Evolutionary conservation across 805 yeast species (phyloP), one percentile per base, ranked within the genome.

Genomic region (Kazachstania taianensis): DNA sequence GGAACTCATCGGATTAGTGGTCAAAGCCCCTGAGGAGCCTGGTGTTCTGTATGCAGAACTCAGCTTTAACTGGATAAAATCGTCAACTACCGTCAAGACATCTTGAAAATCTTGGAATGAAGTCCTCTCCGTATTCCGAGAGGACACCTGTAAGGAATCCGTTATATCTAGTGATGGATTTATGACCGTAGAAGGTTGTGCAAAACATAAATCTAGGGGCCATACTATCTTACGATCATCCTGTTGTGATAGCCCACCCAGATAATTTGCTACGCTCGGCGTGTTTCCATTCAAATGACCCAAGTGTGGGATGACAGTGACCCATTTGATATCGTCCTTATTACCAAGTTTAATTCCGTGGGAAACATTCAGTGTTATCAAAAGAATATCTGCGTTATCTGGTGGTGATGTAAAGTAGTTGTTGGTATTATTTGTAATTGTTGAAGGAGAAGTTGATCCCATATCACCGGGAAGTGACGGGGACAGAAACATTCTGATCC

Each of bases 251-350:
- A 61, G 63, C n/a, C n/a, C n/a, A n/a, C 12, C 12, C 31, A 77
- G 62, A 52, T 71, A 81, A 17, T 66, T 63, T 9, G 85, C 63
- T 2, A 81, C 67, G 8, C 65, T 65, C 0, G 86, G 77, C 0
- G 87, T 75, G 44, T 74, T 69, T 16, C 80, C 81, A 53, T 78
- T 79, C 42, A 80, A 62, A 50, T 79, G 86, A 39, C 69, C 70
- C 33, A 80, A 52, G 43, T 79, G 75, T 2, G 92, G 92, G 3
- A 78, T 66, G 10, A 81, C 55, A 49, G 72, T 78, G 12, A 81
- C 67, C 92, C 89, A 81, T 28, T 62, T 55, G 13, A 65, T 44
- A 15, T 57, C 54, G 19, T 53, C 48, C 19, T 48, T 44, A 10
- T 45, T 33, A 2, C 33, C 35, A 13, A 57, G 35, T 22, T 53